Percentiles rank a stretch among this genome's conserved stretches.
phyloP scores from a whole-genome alignment of 1,284 basidiomycete species.

The Leccinum angustisporum region DNA sequence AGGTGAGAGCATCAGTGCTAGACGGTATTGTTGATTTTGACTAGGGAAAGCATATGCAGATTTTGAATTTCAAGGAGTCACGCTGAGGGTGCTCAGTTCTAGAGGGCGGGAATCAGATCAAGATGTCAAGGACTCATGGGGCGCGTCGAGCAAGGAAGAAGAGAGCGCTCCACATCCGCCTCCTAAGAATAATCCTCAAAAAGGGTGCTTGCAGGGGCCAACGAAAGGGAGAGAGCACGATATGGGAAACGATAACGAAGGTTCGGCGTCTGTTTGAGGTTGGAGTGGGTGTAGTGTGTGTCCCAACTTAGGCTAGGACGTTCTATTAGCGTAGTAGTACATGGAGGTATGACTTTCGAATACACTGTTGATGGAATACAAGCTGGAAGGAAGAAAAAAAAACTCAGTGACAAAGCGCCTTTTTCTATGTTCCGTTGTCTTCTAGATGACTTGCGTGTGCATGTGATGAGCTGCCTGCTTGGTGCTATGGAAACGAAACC shows the following conservation, averaged over 20 bases:
- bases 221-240: neutral
- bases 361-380: conserved; percentile 23
- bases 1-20: too few species aligned
- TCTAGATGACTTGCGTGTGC: conserved; percentile 27
- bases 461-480: conserved; percentile 31
- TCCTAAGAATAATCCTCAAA: neutral
- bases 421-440: conserved; percentile 15
- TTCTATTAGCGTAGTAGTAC: conserved; percentile 17
- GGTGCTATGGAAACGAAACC: conserved; percentile 20
- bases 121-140: neutral
- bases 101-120: neutral
- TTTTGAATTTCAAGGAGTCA: neutral
- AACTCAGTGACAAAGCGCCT: neutral
- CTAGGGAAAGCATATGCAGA: too few species aligned
- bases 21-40: too few species aligned
- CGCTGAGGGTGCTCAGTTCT: neutral
- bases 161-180: neutral
- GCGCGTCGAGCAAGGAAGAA: neutral
- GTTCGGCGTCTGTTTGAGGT: neutral
- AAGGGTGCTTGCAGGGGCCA: neutral
- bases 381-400: neutral
- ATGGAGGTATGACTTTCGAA: conserved; percentile 14
- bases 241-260: too few species aligned
- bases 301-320: neutral
- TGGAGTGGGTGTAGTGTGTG: neutral